phyloP scores from a whole-genome alignment of 108 stramenopile species.

The Cyclotella cryptica region DNA sequence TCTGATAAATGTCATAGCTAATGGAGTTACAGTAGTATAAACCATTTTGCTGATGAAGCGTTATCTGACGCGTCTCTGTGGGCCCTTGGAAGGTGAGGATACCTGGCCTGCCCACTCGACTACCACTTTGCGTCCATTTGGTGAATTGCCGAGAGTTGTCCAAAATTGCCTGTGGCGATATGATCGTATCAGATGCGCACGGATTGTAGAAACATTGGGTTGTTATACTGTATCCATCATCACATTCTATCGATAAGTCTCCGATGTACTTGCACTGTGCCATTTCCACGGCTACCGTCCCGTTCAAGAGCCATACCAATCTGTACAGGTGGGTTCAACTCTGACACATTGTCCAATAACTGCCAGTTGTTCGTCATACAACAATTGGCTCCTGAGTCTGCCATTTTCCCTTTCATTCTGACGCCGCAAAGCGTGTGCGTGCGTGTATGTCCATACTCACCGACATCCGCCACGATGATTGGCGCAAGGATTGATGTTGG shows the following conservation, averaged over 20 bases:
- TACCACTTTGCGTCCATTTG: slow-evolving; percentile 1
- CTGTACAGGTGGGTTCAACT: not conserved
- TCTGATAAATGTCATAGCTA: too few species aligned
- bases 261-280: not conserved
- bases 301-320: not conserved
- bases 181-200: slow-evolving; percentile 8
- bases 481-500: not conserved
- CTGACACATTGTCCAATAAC: not conserved
- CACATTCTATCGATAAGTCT: not conserved
- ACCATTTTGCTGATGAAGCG: not conserved
- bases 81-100: too few species aligned
- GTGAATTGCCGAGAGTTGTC: not conserved
- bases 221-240: not conserved
- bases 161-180: slow-evolving; percentile 5
- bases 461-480: not conserved
- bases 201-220: slow-evolving; percentile 5
- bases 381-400: not conserved
- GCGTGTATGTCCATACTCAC: not conserved
- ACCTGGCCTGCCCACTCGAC: too few species aligned
- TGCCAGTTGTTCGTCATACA: not conserved
- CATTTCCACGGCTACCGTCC: not conserved
- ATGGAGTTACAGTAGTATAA: not conserved
- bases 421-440: not conserved
- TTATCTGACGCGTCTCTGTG: too few species aligned
- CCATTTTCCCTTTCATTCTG: not conserved